Evolutionary conservation across 2,329 filamentous ascomycete genomes (phyloP).

Genomic region (Karstenula rhodostoma): DNA sequence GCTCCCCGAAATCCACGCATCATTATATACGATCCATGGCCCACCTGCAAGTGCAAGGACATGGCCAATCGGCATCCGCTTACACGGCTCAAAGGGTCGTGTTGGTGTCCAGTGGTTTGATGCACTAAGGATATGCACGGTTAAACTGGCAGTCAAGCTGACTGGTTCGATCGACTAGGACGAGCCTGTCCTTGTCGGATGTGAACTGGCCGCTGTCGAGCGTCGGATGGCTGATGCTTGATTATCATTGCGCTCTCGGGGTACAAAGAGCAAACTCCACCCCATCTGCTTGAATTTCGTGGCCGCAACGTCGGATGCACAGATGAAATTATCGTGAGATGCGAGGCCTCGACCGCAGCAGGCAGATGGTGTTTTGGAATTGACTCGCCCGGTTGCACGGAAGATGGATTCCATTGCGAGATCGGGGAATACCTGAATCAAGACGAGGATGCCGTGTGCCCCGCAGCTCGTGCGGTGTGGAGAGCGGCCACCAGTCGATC

Average conservation of each 20-base stretch:
- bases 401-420: neutral
- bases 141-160: constrained; percentile 28
- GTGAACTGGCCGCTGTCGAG: constrained; percentile 1
- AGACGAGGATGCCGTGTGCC: neutral
- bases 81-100: constrained; percentile 15
- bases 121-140: constrained; percentile 18
- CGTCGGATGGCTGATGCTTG: constrained; percentile 10
- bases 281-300: neutral
- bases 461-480: constrained; percentile 7
- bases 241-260: neutral
- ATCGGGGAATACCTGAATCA: constrained; percentile 2
- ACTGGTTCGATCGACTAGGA: constrained; percentile 19
- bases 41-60: constrained; percentile 11
- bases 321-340: neutral
- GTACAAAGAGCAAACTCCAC: neutral
- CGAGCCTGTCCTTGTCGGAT: constrained; percentile 8
- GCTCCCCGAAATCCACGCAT: constrained; percentile 10
- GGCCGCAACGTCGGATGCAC: neutral
- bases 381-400: neutral
- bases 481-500: constrained; percentile 12
- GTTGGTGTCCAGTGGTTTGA: constrained; percentile 10
- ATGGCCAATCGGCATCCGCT: constrained; percentile 21
- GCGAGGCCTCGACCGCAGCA: neutral
- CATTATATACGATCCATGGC: constrained; percentile 10
- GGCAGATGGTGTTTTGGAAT: neutral